Base-by-base conservation (phyloP, 805 yeast species). In the Sugiyamaella boreocaroliniensis region DNA sequence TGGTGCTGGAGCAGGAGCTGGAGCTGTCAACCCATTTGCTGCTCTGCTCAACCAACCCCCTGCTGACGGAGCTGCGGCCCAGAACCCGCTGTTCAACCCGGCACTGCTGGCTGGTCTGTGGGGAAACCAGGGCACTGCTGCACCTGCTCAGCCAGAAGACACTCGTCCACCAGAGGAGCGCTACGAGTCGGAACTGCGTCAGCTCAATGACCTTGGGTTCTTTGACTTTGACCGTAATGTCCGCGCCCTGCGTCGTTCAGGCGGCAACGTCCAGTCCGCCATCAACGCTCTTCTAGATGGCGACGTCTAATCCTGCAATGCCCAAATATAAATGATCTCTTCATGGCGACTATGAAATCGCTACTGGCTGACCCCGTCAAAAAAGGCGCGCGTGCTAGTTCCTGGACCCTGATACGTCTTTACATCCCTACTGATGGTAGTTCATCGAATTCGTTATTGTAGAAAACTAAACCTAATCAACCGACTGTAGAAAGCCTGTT, bases 251-350 rank as follows among this genome's bases (percentile, higher is more conserved):
- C 82, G 97, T 73, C 82, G 98, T 71, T 82, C 92, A 51, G 99
- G 99, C 34, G 99, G 99, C 8, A 87, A 90, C 57, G 97, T 92
- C 22, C 97, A 92, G 71, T 97, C 97, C 45, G 99, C 99, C 10
- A 76, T 92, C 49, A 97, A 92, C 69, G 86, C 88, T 50, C 73
- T 90, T 61, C 76, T 90, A 53, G 85, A 77, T 56, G 86, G 86
- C 26, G 70, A 72, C 52, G 76, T 78, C 43, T 80, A 67, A 61
- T 10, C 37, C n/a, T 32, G 37, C 37, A 10, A 4, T 9, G 37
- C 12, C n/a, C 37, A 10, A 11, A 32, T 4, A 32, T 32, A 14
- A 32, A 32, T 14, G 10, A 4, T 32, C n/a, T 32, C n/a, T n/a
- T n/a, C n/a, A n/a, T n/a, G n/a, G n/a, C n/a, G n/a, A n/a, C n/a